Evolutionary conservation across 225 moss, liverwort and hornwort species (phyloP), one percentile per base, ranked within the genome.

Genomic region (Thuidium tamariscinum): DNA sequence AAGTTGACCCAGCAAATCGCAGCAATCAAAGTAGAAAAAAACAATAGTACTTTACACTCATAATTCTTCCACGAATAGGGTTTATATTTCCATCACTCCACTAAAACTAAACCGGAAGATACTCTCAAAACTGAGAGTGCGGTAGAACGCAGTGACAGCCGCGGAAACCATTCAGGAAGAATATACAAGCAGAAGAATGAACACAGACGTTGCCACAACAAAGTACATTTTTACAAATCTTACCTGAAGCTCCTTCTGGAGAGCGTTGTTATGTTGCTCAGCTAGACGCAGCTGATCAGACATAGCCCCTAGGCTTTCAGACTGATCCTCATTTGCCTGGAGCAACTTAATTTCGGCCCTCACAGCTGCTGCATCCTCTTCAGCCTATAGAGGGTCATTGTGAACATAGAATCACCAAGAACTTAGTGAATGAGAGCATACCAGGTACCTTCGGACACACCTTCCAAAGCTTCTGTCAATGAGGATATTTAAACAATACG

Each of bases 341-440:
- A 97, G 89, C 84, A 94, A 88, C 86, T 97, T 96, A n/a, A 98
- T 87, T 88, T 98, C 98, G 73, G 95, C 92, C 83, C 96, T 88
- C 80, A 96, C 92, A 88, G 94, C 91, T 77, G 95, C 97, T 83
- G 97, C 94, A 83, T 98, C 98, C 88, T 98, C 95, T 92, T 98
- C 98, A 51, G 98, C 98, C 96, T 97, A 90, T 29, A 81, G 76
- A 77, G 44, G 84, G 70, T 65, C 64, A 66, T 87, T 67, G 36
- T 72, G 70, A 83, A 87, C 44, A 78, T 60, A 71, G 36, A 85
- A 79, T 63, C 66, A 62, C 78, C 55, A 88, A 57, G 17, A 71
- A 89, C 76, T 77, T 59, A 83, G 59, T 83, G 21, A 81, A 86
- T 34, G 75, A 86, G 42, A 83, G 83, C 71, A 88, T 63, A 85